Evolutionary conservation across 164 flowering plant species (phyloP).

Genomic region (Chimonanthus praecox): DNA sequence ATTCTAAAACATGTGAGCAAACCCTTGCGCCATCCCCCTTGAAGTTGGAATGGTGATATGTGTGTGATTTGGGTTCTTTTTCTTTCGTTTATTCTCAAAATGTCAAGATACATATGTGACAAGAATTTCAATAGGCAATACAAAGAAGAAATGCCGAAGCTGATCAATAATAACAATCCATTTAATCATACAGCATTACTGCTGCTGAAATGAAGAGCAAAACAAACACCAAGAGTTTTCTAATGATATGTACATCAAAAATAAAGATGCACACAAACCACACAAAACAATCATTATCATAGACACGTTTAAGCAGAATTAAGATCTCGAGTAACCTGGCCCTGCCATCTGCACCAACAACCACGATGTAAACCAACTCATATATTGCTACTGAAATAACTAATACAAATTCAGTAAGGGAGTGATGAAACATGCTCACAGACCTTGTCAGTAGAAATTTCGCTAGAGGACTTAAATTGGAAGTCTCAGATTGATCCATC

Average conservation of each 20-base stretch:
- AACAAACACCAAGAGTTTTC: conserved; percentile 13
- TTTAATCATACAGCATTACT: conserved; percentile 15
- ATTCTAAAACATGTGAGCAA: too few species aligned
- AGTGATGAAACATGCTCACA: conserved; percentile 8
- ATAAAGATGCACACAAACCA: conserved; percentile 30
- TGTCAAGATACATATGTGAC: not conserved
- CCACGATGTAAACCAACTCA: not conserved
- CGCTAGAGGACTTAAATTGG: conserved; percentile 80
- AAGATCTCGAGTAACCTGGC: conserved; percentile 65
- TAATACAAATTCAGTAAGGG: not conserved
- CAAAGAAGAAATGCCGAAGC: not conserved
- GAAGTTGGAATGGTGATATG: too few species aligned
- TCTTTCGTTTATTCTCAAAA: not conserved
- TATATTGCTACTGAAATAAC: not conserved
- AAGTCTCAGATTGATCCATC: conserved; percentile 44
- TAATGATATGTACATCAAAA: conserved; percentile 38
- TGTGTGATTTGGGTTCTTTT: not conserved
- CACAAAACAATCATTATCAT: conserved; percentile 13
- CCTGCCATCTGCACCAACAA: conserved; percentile 74
- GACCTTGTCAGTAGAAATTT: conserved; percentile 85
- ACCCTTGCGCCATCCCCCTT: too few species aligned
- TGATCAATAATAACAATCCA: not conserved
- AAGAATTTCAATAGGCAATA: not conserved
- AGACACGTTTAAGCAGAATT: conserved; percentile 32
- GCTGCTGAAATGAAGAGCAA: conserved; percentile 12